Evolutionary conservation across 805 yeast genomes (phyloP).

Genomic region (Metschnikowia henanensis): DNA sequence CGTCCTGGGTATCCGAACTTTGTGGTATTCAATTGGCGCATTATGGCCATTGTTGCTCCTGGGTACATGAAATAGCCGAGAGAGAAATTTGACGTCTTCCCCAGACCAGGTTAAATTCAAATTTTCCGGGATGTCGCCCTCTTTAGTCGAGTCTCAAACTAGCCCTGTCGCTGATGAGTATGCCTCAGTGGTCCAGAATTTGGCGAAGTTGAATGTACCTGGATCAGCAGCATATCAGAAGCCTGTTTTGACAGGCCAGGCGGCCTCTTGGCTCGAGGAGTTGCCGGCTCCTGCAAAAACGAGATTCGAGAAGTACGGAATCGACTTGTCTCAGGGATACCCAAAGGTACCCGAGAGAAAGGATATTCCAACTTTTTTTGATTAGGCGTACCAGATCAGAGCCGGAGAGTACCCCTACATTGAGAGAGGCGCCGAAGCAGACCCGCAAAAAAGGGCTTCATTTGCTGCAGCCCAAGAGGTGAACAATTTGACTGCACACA

Average conservation of each 20-base stretch:
- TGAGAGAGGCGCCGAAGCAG: constrained; percentile 25
- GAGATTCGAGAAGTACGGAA: constrained; percentile 21
- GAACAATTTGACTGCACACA: background rate
- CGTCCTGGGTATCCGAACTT: too few relatives aligned
- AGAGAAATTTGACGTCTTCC: too few relatives aligned
- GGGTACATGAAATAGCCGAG: too few relatives aligned
- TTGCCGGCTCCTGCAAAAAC: constrained; percentile 21
- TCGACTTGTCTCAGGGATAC: constrained; percentile 25
- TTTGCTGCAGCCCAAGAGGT: constrained; percentile 27
- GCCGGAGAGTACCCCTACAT: constrained; percentile 21
- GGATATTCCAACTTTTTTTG: constrained; percentile 22
- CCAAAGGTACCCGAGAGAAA: constrained; percentile 22
- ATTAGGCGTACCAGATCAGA: constrained; percentile 22
- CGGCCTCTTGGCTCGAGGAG: constrained; percentile 8
- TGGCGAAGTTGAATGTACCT: constrained; percentile 3
- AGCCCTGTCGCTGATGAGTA: background rate
- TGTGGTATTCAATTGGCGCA: too few relatives aligned
- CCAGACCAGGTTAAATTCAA: too few relatives aligned
- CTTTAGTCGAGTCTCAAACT: background rate
- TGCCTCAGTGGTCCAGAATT: constrained; percentile 4
- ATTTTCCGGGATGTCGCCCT: background rate
- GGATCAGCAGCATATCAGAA: constrained; percentile 5
- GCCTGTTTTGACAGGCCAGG: constrained; percentile 2
- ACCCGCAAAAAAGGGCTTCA: constrained; percentile 27
- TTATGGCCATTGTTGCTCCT: too few relatives aligned